These are phyloP conservation scores for Glycyrrhiza uralensis DNA, from an alignment of 306 rosid genomes.

Conservation along the genomic window DNA sequence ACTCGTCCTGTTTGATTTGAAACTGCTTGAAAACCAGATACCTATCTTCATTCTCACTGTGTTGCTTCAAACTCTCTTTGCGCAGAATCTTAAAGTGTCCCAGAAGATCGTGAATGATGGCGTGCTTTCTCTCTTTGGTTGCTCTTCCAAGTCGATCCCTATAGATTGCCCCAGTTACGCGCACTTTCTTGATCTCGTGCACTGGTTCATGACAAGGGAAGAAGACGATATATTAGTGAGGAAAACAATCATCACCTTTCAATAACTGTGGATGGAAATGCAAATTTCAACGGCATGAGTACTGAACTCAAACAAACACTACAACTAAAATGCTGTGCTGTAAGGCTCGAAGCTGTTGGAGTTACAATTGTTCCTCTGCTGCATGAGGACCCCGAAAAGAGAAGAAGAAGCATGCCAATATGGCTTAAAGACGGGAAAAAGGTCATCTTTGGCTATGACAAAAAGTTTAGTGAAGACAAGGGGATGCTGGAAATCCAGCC, in stretches of 20 bases:
- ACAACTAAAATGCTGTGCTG: neutral
- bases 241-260: too few relatives aligned
- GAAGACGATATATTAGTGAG: neutral
- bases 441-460: neutral
- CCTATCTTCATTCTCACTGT: neutral
- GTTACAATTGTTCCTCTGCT: neutral
- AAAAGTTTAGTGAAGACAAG: neutral
- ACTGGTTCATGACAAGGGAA: neutral
- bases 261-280: neutral
- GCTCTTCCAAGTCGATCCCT: neutral
- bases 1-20: neutral
- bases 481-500: neutral
- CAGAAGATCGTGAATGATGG: neutral
- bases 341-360: neutral
- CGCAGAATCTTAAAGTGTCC: too few relatives aligned
- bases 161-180: neutral
- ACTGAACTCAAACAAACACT: neutral
- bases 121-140: neutral
- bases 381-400: too few relatives aligned
- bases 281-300: too few relatives aligned
- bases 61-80: neutral
- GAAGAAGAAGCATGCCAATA: neutral
- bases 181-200: neutral
- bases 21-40: neutral
- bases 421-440: neutral